Evolutionary conservation across 108 stramenopile genomes (phyloP).

Genomic region (Chaetoceros tenuissimus): DNA sequence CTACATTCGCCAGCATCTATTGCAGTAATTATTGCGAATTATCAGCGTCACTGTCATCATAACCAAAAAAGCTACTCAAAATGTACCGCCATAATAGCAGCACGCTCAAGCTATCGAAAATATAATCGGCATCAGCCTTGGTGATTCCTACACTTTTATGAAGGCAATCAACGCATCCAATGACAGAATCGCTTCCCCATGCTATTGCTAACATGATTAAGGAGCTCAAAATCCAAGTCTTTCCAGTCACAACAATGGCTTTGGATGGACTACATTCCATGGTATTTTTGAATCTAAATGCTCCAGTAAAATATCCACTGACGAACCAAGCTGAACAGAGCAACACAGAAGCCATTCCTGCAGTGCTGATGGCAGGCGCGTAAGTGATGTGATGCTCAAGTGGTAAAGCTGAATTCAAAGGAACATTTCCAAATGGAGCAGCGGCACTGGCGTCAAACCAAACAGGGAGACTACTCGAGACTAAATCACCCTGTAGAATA

Average conservation of each 20-base stretch:
- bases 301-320: conserved; percentile 43
- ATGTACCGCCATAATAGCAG: conserved; percentile 67
- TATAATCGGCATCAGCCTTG: conserved; percentile 56
- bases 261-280: conserved; percentile 34
- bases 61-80: conserved; percentile 38
- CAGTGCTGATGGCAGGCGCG: conserved; percentile 42
- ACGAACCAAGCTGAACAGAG: conserved; percentile 61
- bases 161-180: neutral
- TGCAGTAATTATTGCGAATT: too few relatives aligned
- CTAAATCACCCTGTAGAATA: neutral
- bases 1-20: too few relatives aligned
- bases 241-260: conserved; percentile 45
- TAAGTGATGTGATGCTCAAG: conserved; percentile 28
- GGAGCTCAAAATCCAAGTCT: conserved; percentile 50
- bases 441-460: conserved; percentile 42
- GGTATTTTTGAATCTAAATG: conserved; percentile 56
- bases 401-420: conserved; percentile 13
- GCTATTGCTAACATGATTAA: conserved; percentile 35
- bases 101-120: conserved; percentile 61
- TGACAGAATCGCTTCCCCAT: conserved; percentile 16
- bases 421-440: conserved; percentile 17
- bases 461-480: conserved; percentile 19
- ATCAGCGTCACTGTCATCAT: too few relatives aligned
- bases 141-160: conserved; percentile 13
- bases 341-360: conserved; percentile 48